These are phyloP conservation scores for Diutina siamensis DNA, from an alignment of 1,139 yeast genomes.

Conservation along the genomic window DNA sequence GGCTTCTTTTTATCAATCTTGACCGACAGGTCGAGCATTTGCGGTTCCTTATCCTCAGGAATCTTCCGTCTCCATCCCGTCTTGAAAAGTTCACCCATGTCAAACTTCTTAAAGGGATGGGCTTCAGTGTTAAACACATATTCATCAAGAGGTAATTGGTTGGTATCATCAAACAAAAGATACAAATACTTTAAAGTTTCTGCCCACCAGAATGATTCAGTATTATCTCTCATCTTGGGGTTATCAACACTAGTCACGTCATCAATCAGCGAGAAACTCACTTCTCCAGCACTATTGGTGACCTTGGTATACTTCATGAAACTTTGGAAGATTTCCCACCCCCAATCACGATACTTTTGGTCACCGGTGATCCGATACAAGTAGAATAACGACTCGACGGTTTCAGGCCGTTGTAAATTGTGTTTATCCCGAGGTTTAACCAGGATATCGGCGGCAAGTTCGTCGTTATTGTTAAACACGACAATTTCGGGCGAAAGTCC, in stretches of 20 bases:
- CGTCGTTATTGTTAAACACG: constrained; percentile 45
- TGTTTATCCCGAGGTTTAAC: constrained; percentile 69
- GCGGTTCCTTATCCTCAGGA: background rate
- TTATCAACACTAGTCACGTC: constrained; percentile 51
- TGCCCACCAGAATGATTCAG: constrained; percentile 92
- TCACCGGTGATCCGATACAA: constrained; percentile 76
- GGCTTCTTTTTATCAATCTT: constrained; percentile 20
- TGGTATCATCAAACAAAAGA: constrained; percentile 60
- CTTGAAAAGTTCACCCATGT: constrained; percentile 38
- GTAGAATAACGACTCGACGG: constrained; percentile 80
- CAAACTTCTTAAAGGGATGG: constrained; percentile 76
- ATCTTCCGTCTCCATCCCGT: constrained; percentile 50
- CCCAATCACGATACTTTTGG: constrained; percentile 78
- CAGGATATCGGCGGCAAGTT: constrained; percentile 38
- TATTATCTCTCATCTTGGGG: constrained; percentile 48
- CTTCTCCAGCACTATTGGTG: constrained; percentile 40
- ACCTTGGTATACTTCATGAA: constrained; percentile 49
- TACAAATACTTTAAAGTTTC: constrained; percentile 87
- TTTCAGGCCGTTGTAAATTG: constrained; percentile 87
- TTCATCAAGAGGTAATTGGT: constrained; percentile 46
- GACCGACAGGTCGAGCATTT: background rate
- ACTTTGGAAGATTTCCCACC: constrained; percentile 71
- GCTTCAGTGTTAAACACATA: constrained; percentile 89
- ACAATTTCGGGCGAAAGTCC: constrained; percentile 88
- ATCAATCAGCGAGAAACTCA: constrained; percentile 53